These are phyloP conservation scores for Stentor roeselii DNA, from an alignment of 73 alveolate genomes.

Conservation along the genomic window DNA sequence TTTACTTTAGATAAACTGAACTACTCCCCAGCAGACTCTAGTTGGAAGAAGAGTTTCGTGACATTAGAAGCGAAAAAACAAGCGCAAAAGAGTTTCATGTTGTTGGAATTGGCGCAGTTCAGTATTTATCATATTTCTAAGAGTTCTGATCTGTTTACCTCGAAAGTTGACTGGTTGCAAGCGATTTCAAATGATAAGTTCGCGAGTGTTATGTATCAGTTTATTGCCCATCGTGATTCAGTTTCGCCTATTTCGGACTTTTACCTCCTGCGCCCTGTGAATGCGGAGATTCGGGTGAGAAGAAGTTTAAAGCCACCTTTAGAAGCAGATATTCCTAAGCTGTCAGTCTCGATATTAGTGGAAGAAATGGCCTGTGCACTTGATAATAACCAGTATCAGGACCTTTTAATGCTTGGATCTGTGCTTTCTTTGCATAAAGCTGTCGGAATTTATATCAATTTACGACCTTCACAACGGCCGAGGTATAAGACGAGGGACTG, in stretches of 20 bases:
- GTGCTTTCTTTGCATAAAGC: conserved; percentile 5
- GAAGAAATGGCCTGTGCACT: conserved; percentile 25
- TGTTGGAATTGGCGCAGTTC: conserved; percentile 6
- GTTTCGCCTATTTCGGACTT: conserved; percentile 8
- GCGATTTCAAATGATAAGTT: conserved; percentile 12
- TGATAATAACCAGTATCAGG: conserved; percentile 17
- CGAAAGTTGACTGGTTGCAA: background rate
- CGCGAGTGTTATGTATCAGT: background rate
- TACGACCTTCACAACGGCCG: background rate
- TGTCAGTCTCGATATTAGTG: background rate
- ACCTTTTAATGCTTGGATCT: conserved; percentile 10
- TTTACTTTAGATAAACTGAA: background rate
- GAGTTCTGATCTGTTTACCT: background rate
- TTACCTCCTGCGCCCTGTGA: conserved; percentile 2
- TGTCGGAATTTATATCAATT: background rate
- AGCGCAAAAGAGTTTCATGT: conserved; percentile 19
- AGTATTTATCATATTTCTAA: conserved; percentile 1
- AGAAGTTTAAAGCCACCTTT: conserved; percentile 27
- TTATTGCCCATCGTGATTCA: conserved; percentile 15
- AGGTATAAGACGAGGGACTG: background rate
- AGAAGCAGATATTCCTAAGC: conserved; percentile 22
- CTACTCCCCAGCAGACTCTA: conserved; percentile 13
- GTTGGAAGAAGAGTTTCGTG: background rate
- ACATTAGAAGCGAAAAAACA: background rate
- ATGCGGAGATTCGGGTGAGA: conserved; percentile 9